These are phyloP conservation scores for Cyphellophora attinorum DNA, from an alignment of 2,329 filamentous ascomycete genomes.

Conservation along the genomic window DNA sequence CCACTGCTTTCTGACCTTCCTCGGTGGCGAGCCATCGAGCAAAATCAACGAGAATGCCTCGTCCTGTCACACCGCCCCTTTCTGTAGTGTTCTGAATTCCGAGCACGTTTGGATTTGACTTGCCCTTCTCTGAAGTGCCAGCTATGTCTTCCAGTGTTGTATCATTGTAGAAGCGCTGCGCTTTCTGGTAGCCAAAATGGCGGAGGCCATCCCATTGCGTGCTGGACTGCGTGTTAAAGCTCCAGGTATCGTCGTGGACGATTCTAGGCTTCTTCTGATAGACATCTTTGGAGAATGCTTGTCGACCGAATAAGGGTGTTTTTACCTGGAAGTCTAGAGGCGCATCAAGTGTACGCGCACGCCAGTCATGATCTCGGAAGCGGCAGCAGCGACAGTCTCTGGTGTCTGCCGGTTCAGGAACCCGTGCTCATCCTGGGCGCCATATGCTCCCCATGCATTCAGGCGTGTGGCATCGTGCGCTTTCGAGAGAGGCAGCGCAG, in stretches of 20 bases:
- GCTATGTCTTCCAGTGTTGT: conserved; percentile 19
- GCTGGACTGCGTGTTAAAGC: conserved; percentile 19
- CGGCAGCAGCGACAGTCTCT: conserved; percentile 26
- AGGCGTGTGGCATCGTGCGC: conserved; percentile 29
- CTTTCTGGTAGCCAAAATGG: conserved; percentile 19
- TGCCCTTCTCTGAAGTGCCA: conserved; percentile 8
- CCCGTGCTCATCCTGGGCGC: conserved; percentile 41
- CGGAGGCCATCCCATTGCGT: conserved; percentile 20
- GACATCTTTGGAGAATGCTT: conserved; percentile 22
- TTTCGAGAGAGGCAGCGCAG: conserved; percentile 39
- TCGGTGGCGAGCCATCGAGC: conserved; percentile 29
- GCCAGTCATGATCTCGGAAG: conserved; percentile 35
- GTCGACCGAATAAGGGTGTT: conserved; percentile 26
- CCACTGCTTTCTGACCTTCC: conserved; percentile 23
- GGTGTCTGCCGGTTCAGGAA: conserved; percentile 47
- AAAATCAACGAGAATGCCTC: conserved; percentile 41
- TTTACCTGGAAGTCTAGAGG: conserved; percentile 27
- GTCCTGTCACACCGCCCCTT: conserved; percentile 32
- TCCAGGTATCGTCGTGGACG: conserved; percentile 20
- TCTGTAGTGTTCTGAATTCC: conserved; percentile 24
- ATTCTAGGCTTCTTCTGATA: conserved; percentile 19
- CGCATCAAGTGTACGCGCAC: conserved; percentile 22
- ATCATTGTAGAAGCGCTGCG: conserved; percentile 17
- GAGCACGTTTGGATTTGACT: conserved; percentile 13
- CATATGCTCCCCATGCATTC: conserved; percentile 50